Evolutionary conservation across 257 asterid species (phyloP).

Genomic region (Knoxia roxburghii): DNA sequence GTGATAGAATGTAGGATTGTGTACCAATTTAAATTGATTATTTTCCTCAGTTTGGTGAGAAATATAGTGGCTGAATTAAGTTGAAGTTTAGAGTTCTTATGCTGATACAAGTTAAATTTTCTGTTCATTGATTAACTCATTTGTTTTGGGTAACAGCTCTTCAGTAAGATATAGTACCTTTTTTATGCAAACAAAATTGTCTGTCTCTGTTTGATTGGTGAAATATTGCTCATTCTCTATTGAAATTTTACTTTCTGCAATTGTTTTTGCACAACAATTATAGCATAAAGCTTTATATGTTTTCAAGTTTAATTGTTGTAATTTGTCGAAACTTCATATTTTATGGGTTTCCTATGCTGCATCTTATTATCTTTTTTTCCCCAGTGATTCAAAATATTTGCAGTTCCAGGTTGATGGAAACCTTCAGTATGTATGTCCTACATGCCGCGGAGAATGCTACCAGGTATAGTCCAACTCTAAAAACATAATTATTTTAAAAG

Average conservation of each 20-base stretch:
- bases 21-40: background rate
- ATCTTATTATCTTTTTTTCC: slow-evolving; percentile 14
- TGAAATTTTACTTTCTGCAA: background rate
- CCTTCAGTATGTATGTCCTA: slow-evolving; percentile 83
- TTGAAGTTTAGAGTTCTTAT: background rate
- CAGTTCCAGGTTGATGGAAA: slow-evolving; percentile 91
- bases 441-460: slow-evolving; percentile 89
- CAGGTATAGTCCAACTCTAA: slow-evolving; percentile 37
- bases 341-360: slow-evolving; percentile 5
- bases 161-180: background rate
- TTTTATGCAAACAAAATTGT: background rate
- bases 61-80: background rate
- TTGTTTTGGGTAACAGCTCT: background rate
- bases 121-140: background rate
- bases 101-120: background rate
- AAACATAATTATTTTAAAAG: background rate
- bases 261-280: background rate
- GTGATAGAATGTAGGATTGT: background rate
- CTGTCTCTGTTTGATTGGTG: background rate
- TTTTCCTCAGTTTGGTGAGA: background rate
- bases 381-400: slow-evolving; percentile 82
- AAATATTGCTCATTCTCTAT: background rate
- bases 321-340: background rate
- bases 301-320: background rate
- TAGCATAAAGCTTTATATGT: background rate